phyloP scores from a whole-genome alignment of 192 early-diverging fungal genomes.

The Paraglomus brasilianum region DNA sequence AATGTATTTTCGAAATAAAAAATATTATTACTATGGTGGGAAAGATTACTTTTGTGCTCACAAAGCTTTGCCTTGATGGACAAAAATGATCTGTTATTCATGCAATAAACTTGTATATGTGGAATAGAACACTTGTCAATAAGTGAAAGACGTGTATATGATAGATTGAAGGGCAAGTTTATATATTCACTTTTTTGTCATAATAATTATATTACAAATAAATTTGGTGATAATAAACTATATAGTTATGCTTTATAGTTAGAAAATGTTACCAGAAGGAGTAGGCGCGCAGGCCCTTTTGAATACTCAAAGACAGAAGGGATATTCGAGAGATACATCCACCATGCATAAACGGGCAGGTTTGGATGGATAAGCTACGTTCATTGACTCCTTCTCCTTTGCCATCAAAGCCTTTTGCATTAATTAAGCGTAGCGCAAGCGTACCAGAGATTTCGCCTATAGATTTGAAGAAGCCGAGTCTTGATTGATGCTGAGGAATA shows the following conservation, averaged over 20 bases:
- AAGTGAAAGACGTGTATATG: too few species aligned
- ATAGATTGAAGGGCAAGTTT: too few species aligned
- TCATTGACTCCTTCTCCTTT: slow-evolving; percentile 19
- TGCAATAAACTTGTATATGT: too few species aligned
- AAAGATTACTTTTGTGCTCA: slow-evolving; percentile 11
- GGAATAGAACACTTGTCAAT: too few species aligned
- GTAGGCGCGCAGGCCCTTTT: not conserved
- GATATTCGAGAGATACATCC: not conserved
- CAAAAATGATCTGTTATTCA: too few species aligned
- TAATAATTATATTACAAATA: slow-evolving; percentile 19
- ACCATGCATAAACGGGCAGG: not conserved
- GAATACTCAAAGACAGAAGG: not conserved
- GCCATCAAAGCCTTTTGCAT: slow-evolving; percentile 19
- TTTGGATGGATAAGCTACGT: not conserved
- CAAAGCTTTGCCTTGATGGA: slow-evolving; percentile 9
- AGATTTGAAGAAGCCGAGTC: too few species aligned
- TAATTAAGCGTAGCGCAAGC: too few species aligned
- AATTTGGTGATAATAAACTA: slow-evolving; percentile 10
- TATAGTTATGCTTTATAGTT: slow-evolving; percentile 13
- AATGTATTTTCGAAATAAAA: slow-evolving; percentile 26
- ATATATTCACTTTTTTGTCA: too few species aligned
- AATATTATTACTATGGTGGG: slow-evolving; percentile 12
- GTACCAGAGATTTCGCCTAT: too few species aligned
- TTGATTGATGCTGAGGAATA: too few species aligned
- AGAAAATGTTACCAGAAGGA: slow-evolving; percentile 3